Conservation (phyloP, 306 rosid genomes). For the Hylodesmum podocarpum region DNA sequence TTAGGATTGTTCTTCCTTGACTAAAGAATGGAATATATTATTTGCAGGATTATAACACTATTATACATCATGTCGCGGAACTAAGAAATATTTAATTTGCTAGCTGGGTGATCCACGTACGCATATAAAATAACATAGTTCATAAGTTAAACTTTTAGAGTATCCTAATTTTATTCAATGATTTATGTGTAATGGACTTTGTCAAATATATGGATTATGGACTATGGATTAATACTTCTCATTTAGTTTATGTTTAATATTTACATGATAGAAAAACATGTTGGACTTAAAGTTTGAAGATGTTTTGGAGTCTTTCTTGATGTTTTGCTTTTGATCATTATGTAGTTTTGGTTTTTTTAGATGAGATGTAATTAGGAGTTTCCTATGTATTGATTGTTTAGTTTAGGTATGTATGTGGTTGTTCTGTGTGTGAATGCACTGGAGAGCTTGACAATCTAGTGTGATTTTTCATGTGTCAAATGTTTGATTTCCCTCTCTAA, state of each 20-base stretch:
- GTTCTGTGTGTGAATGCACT: too few species aligned
- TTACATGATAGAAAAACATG: background rate
- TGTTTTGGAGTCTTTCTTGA: too few species aligned
- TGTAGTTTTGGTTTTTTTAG: too few species aligned
- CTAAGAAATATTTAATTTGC: background rate
- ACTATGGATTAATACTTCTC: background rate
- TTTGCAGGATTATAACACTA: background rate
- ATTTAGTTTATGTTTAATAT: background rate
- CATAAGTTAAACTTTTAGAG: background rate
- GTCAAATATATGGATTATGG: background rate
- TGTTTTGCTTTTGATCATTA: too few species aligned
- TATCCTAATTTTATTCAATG: background rate
- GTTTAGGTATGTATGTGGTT: too few species aligned
- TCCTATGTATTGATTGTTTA: too few species aligned
- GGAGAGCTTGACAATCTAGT: too few species aligned
- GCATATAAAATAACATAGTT: background rate
- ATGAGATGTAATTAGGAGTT: too few species aligned
- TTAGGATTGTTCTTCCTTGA: slow-evolving; percentile 1
- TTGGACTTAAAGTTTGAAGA: too few species aligned
- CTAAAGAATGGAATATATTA: slow-evolving; percentile 18
- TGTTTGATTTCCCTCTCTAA: too few species aligned
- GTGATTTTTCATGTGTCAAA: too few species aligned
- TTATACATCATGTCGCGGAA: background rate
- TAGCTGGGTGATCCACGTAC: background rate
- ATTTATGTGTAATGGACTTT: background rate